Base-by-base conservation (phyloP, 257 asterid genomes). In the Solanum commersonii region DNA sequence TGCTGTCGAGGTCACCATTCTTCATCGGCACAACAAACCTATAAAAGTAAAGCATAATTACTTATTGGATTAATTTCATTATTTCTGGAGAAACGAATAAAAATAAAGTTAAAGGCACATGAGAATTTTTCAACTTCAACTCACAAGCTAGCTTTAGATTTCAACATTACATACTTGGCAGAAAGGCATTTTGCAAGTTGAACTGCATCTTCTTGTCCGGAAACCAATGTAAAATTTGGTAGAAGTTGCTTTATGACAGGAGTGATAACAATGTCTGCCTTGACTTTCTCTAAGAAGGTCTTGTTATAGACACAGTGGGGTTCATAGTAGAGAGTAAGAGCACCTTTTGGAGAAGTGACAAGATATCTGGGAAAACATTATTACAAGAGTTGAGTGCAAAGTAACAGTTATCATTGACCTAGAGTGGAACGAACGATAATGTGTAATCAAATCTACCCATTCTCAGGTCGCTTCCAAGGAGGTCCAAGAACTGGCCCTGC, bases 391-490 rank as follows among this genome's bases (percentile, higher is more conserved):
- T 49, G 16, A 49, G 59, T 49, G 22, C 59, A 49, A 49, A 49
- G 59, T 49, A 49, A 52, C 63, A 46, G 6, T 13, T 46, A 46
- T 46, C 56, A 46, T 13, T 46, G 18, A 46, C 23, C 18, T 52
- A 23, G 63, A 52, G 9, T 20, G 63, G 63, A 52, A 52, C n/a
- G 23, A 52, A 52, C 63, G n/a, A 52, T 52, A 52, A 52, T 52
- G 63, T 52, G n/a, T 52, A 52, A 52, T 52, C 23, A 52, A 52
- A 52, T 52, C 63, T 52, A 96, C 98, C 98, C 98, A 20, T 96
- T 96, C 93, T 97, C 99, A 14, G 99, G 98, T 31, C 96, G 95
- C 93, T 96, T 96, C 99, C 99, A 97, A 23, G 99, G 98, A 87
- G 98, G 98, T 49, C 99, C 98, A 88, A 97, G 90, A 88, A 97